Evolutionary conservation across 2,329 filamentous ascomycete species (phyloP).

Genomic region (Raffaelea arxii): DNA sequence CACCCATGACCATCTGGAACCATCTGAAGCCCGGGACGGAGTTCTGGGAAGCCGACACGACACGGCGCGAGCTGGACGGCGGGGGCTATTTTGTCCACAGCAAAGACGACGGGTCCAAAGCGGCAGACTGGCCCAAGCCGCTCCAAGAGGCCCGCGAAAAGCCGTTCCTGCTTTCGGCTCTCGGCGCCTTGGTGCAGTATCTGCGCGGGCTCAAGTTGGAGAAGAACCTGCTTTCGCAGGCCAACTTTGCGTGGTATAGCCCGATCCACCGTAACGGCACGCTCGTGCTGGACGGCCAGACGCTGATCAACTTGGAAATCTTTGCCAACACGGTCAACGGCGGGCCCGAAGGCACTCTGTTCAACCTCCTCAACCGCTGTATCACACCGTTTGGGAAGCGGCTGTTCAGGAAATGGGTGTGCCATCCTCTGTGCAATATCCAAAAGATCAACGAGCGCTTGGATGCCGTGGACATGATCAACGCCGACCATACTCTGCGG

Average conservation of each 20-base stretch:
- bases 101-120: constrained; percentile 36
- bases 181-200: constrained; percentile 84
- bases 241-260: constrained; percentile 85
- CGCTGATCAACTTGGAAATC: constrained; percentile 93
- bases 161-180: constrained; percentile 77
- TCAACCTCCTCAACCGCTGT: constrained; percentile 83
- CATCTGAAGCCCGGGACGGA: constrained; percentile 77
- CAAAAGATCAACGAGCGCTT: constrained; percentile 84
- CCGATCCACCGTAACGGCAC: constrained; percentile 87
- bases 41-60: constrained; percentile 81
- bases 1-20: constrained; percentile 91
- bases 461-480: constrained; percentile 88
- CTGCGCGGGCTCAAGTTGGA: constrained; percentile 82
- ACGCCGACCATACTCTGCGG: constrained; percentile 68
- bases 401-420: constrained; percentile 93
- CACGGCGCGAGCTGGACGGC: constrained; percentile 69
- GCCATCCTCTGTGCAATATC: constrained; percentile 83
- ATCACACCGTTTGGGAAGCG: constrained; percentile 96
- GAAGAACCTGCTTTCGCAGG: constrained; percentile 73
- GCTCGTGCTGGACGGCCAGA: constrained; percentile 88
- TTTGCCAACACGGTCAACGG: constrained; percentile 92
- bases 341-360: constrained; percentile 74
- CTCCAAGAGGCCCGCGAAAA: constrained; percentile 66
- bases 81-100: constrained; percentile 66
- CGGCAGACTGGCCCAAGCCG: constrained; percentile 64